Base-by-base conservation (phyloP, 805 yeast genomes). In the Allodekkera sacchari region DNA sequence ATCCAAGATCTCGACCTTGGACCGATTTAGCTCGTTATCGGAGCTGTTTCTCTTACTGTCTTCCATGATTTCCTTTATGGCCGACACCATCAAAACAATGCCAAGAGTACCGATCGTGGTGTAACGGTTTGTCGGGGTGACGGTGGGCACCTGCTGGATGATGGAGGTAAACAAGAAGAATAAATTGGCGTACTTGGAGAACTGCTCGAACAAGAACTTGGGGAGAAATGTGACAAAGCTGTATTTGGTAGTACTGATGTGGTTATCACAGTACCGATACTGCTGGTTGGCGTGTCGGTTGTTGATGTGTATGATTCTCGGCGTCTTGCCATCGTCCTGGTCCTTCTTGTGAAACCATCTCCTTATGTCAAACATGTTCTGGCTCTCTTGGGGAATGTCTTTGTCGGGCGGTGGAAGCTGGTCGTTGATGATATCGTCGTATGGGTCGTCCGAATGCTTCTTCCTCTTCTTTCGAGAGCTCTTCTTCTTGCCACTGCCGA, bases 71-170 rank as follows among this genome's bases (percentile, higher is more conserved):
- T 92, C 99, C 50, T 94, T 92, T 5, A 85, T 64, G 0, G 96
- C 98, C 3, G 97, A 87, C 1, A 92, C 96, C 15, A 80, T 48
- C 35, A 92, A 64, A 20, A 92, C 99, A 18, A 89, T 74, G 18
- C 77, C 56, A 40, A 92, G 66, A 0, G 99, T 94, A 29, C 94
- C 94, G 27, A 92, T 83, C 0, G 99, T 92, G 4, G 99, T 92
- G 50, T 77, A 92, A 57, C 96, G 63, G 59, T 92, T 92, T 0
- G 97, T 92, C 9, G 99, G 99, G 1, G 96, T 77, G 4, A 92
- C 97, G 41, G 79, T 72, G 4, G 99, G 99, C 9, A 92, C 97
- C 55, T 92, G 99, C 61, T 92, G 99, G 45, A 92, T 89, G 23
- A 74, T 68, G 2, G 96, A 82, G 0, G 99, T 92, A 61, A 84